Conservation (phyloP, 192 early-diverging fungal genomes). For the Thoreauomyces humboldtii region DNA sequence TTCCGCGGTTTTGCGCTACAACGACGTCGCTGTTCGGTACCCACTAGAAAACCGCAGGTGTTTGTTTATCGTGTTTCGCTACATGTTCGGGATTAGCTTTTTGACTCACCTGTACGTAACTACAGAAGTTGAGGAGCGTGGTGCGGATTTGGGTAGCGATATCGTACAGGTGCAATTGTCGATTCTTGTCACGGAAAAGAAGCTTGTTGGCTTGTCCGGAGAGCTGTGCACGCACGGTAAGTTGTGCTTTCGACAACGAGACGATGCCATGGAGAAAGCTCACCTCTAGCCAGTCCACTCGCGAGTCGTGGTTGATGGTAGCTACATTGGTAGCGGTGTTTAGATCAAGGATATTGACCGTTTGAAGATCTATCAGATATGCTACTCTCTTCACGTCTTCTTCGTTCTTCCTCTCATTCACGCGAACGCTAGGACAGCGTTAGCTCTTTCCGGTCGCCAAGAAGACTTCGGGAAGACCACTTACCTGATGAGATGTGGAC, state of each 20-base stretch:
- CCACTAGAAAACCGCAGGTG: constrained; percentile 52
- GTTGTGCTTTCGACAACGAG: neutral
- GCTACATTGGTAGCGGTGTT: constrained; percentile 42
- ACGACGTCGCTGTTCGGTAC: constrained; percentile 65
- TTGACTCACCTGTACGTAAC: constrained; percentile 53
- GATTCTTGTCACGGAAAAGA: constrained; percentile 56
- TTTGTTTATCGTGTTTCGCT: too few species aligned
- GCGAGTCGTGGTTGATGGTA: constrained; percentile 52
- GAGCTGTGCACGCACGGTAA: constrained; percentile 29
- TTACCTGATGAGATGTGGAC: constrained; percentile 58
- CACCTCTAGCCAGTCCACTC: constrained; percentile 65
- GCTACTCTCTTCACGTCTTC: constrained; percentile 58
- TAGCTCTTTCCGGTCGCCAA: neutral
- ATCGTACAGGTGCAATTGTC: constrained; percentile 63
- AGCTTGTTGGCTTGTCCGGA: constrained; percentile 65
- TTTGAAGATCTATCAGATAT: constrained; percentile 61
- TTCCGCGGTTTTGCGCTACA: constrained; percentile 56
- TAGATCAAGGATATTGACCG: constrained; percentile 58
- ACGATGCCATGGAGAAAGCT: neutral
- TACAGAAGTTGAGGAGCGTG: constrained; percentile 59
- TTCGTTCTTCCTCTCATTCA: constrained; percentile 58
- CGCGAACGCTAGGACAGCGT: constrained; percentile 44
- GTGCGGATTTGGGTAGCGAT: constrained; percentile 41
- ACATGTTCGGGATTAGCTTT: too few species aligned
- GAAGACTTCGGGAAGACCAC: too few species aligned